Evolutionary conservation across 257 asterid species (phyloP), one percentile per base, ranked within the genome.

Genomic region (Fraxinus pennsylvanica): DNA sequence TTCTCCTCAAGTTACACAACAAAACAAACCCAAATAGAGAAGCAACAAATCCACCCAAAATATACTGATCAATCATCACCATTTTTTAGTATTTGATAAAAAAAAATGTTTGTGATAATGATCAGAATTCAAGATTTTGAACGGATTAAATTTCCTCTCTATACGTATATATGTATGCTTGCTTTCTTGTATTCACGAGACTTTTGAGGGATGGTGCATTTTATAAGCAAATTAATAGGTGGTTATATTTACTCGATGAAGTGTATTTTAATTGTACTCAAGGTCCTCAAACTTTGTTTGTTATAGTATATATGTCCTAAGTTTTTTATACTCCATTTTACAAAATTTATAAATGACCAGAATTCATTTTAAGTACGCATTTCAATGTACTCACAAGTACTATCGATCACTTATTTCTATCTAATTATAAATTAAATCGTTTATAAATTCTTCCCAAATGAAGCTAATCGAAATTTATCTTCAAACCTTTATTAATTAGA

Each of bases 61-160:
- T 82, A 29, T 83, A 89, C 87, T 74, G 84, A 85, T 84, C 89
- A 73, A 89, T 78, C 84, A 78, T 81, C 88, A 82, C 83, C 91
- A 86, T 87, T 71, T 54, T 38, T 25, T 27, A 73, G 17, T 33
- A 50, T 43, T 1, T 14, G 27, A 21, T 39, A 7, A 12, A 12
- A 29, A 7, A 21, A 54, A 33, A 36, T 35, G 7, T 67, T 13
- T 76, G 57, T 27, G 69, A 57, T 10, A 76, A 35, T 47, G 38
- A 41, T 74, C 57, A 73, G 75, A 81, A 25, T 39, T 65, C n/a
- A 14, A 6, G 29, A 4, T 21, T 74, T 35, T 45, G 35, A 63
- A 25, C 36, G 17, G 36, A 22, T 22, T 25, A 0, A 61, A 22
- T 22, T 2, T 8, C 29, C 36, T 22, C 69, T 63, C 35, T 63